Percentiles rank a stretch among this genome's conserved stretches.
phyloP scores from a whole-genome alignment of 176 grass and related monocot genomes.

The Oryza punctata region DNA sequence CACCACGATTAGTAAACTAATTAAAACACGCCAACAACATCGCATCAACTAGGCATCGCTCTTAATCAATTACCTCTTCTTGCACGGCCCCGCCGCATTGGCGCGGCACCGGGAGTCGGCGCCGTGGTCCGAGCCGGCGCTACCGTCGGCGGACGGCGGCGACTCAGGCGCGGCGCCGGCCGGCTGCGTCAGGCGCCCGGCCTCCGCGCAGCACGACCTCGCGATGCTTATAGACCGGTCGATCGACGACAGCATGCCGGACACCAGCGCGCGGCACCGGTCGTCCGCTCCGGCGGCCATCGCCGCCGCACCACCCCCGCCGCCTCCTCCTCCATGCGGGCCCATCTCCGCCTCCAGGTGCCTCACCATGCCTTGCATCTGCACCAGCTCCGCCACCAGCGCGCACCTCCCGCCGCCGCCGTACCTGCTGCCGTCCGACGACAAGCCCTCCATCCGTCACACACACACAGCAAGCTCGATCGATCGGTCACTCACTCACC shows the following conservation, averaged over 20 bases:
- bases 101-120: slow-evolving; percentile 38
- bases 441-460: slow-evolving; percentile 39
- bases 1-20: not conserved
- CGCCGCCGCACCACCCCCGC: not conserved
- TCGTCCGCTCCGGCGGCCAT: slow-evolving; percentile 2
- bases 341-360: slow-evolving; percentile 63
- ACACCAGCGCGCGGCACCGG: slow-evolving; percentile 53
- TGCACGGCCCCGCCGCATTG: slow-evolving; percentile 48
- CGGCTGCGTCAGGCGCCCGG: not conserved
- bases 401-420: slow-evolving; percentile 28
- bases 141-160: slow-evolving; percentile 51
- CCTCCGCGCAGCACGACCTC: slow-evolving; percentile 15
- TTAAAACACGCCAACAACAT: not conserved
- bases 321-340: slow-evolving; percentile 5
- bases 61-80: slow-evolving; percentile 62
- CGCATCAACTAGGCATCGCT: not conserved
- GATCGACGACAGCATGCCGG: slow-evolving; percentile 51
- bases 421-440: slow-evolving; percentile 39
- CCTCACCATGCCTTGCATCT: slow-evolving; percentile 53
- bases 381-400: slow-evolving; percentile 61
- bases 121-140: slow-evolving; percentile 56
- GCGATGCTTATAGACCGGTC: slow-evolving; percentile 67
- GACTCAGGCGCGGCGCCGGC: slow-evolving; percentile 25
- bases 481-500: not conserved
- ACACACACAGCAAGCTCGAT: not conserved